Evolutionary conservation across 2,329 filamentous ascomycete species (phyloP).

Genomic region (Hypoxylon sp.): DNA sequence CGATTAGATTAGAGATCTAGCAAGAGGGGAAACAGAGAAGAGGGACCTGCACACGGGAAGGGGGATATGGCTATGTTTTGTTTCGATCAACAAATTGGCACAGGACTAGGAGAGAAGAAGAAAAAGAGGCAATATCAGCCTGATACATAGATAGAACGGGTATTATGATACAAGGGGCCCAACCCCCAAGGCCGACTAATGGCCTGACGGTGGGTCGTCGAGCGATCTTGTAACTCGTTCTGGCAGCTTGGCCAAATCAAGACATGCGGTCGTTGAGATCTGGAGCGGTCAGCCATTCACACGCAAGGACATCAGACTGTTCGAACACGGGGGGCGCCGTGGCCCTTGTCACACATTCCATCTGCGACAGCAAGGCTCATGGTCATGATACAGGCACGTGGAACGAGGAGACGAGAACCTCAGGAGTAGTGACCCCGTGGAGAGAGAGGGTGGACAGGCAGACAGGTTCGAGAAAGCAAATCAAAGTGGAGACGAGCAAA

Average conservation of each 20-base stretch:
- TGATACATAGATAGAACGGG: constrained; percentile 26
- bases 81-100: constrained; percentile 40
- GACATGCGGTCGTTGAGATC: constrained; percentile 15
- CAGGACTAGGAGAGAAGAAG: constrained; percentile 36
- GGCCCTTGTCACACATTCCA: constrained; percentile 29
- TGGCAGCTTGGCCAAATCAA: constrained; percentile 31
- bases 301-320: constrained; percentile 14
- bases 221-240: constrained; percentile 22
- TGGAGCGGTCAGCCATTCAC: constrained; percentile 16
- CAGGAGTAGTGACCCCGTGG: constrained; percentile 5
- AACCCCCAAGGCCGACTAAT: constrained; percentile 29
- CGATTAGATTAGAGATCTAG: constrained; percentile 39
- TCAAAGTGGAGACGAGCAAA: constrained; percentile 17
- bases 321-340: constrained; percentile 13
- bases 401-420: constrained; percentile 30
- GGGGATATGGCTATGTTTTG: constrained; percentile 47
- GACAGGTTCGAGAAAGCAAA: constrained; percentile 19
- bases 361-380: constrained; percentile 38
- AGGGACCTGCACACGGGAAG: constrained; percentile 52
- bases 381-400: constrained; percentile 34
- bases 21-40: constrained; percentile 38
- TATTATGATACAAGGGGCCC: constrained; percentile 39
- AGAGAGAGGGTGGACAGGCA: too few relatives aligned
- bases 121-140: constrained; percentile 33
- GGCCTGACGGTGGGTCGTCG: constrained; percentile 38